Conservation (phyloP, 768 basidiomycete species). For the Podaxis sp. region DNA sequence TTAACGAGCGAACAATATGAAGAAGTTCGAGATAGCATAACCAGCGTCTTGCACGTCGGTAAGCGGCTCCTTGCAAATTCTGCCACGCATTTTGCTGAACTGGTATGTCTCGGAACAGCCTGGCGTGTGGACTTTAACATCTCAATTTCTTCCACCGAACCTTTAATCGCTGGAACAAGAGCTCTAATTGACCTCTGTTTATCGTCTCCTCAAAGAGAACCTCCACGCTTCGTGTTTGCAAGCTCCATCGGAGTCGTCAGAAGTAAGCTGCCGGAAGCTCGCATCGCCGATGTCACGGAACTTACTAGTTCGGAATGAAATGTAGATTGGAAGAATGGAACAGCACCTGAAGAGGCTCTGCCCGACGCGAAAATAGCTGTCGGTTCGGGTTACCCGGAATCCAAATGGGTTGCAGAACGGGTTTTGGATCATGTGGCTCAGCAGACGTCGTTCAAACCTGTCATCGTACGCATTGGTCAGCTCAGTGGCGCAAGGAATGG, state of each 20-base stretch:
- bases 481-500: constrained; percentile 41
- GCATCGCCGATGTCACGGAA: background rate
- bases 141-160: constrained; percentile 40
- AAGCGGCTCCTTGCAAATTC: background rate
- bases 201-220: constrained; percentile 21
- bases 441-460: constrained; percentile 24
- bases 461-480: constrained; percentile 43
- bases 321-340: constrained; percentile 13
- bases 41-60: constrained; percentile 38
- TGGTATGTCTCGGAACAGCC: constrained; percentile 19
- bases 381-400: constrained; percentile 36
- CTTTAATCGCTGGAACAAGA: constrained; percentile 37
- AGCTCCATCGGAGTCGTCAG: constrained; percentile 28
- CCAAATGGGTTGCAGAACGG: constrained; percentile 41
- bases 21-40: constrained; percentile 30
- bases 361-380: constrained; percentile 25
- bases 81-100: background rate
- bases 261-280: constrained; percentile 13
- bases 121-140: constrained; percentile 51
- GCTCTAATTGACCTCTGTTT: constrained; percentile 39
- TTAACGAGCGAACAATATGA: constrained; percentile 23
- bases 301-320: background rate
- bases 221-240: constrained; percentile 38
- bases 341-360: constrained; percentile 25
- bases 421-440: constrained; percentile 28